These are phyloP conservation scores for Uronychia setigera DNA, from an alignment of 73 alveolate species.

Conservation along the genomic window DNA sequence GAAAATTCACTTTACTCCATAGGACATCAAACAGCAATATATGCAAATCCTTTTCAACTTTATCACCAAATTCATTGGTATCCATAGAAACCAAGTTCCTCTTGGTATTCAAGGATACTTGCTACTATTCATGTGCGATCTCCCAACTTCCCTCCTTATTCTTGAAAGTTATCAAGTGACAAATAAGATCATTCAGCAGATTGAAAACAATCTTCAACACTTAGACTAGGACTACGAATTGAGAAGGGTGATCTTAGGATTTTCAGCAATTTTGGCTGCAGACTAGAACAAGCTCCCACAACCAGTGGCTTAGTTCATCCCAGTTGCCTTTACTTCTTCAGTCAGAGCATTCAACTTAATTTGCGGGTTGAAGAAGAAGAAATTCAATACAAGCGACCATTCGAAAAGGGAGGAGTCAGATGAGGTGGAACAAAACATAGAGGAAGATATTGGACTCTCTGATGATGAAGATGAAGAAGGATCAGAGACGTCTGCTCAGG, in stretches of 20 bases:
- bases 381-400: not conserved
- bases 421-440: not conserved
- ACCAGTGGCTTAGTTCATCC: not conserved
- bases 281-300: not conserved
- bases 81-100: not conserved
- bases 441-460: not conserved
- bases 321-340: not conserved
- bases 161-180: not conserved
- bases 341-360: not conserved
- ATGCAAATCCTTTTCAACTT: not conserved
- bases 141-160: not conserved
- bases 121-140: not conserved
- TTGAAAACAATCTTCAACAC: not conserved
- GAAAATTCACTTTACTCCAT: not conserved
- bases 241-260: not conserved
- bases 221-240: not conserved
- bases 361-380: not conserved
- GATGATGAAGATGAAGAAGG: not conserved
- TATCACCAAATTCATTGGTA: not conserved
- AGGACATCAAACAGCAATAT: not conserved
- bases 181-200: not conserved
- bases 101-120: not conserved
- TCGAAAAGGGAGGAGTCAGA: not conserved
- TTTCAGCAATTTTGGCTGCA: not conserved
- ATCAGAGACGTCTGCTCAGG: too few relatives aligned